phyloP scores from a whole-genome alignment of 2,329 filamentous ascomycete species.

The Colletotrichum theobromicola region DNA sequence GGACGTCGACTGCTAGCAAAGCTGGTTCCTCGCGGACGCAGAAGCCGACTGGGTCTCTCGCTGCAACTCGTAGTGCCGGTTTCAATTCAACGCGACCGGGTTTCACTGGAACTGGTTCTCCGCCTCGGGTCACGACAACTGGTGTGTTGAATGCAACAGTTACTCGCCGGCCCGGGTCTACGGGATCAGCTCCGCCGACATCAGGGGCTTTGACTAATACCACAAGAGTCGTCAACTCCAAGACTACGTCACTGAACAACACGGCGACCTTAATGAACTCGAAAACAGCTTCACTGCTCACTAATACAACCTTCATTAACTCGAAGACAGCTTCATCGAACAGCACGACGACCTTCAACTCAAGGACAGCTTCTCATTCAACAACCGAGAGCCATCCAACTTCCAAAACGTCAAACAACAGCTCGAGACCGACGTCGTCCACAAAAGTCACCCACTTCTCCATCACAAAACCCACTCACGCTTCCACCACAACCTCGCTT shows the following conservation, averaged over 20 bases:
- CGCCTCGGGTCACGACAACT: background rate
- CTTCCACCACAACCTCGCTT: background rate
- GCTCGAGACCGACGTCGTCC: background rate
- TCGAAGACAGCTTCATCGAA: background rate
- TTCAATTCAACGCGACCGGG: background rate
- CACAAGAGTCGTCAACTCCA: background rate
- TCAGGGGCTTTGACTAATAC: background rate
- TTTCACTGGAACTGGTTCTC: background rate
- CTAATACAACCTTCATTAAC: background rate
- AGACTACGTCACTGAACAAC: background rate
- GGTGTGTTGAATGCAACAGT: background rate
- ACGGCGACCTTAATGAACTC: background rate
- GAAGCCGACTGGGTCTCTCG: background rate
- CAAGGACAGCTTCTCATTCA: too few species aligned
- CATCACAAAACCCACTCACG: too few species aligned
- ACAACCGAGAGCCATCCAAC: background rate
- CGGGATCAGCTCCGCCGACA: accelerated
- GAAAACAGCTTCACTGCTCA: background rate
- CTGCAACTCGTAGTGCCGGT: background rate
- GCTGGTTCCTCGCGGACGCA: background rate
- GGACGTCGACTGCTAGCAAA: background rate
- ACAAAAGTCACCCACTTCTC: background rate
- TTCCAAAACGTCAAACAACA: background rate
- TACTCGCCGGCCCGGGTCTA: background rate
- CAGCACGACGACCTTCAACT: too few species aligned